Conservation (phyloP, 208 protist species). For the Balamuthia mandrillaris region DNA sequence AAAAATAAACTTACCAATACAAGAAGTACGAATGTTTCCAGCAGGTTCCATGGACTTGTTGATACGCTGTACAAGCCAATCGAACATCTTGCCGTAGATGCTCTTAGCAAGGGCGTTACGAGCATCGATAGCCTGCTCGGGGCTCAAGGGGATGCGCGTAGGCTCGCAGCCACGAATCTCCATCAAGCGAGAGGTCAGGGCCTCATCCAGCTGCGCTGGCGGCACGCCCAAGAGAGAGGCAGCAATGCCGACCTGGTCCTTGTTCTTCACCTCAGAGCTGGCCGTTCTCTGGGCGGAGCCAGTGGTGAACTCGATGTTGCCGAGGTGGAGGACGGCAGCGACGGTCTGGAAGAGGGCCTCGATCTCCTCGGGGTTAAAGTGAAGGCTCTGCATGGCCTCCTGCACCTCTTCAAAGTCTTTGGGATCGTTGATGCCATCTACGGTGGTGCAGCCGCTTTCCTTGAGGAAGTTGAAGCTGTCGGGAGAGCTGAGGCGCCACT, state of each 20-base stretch:
- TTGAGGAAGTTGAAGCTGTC: conserved; percentile 71
- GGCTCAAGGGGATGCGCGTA: neutral
- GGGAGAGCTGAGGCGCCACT: conserved; percentile 28
- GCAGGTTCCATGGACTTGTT: conserved; percentile 75
- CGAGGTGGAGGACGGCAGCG: conserved; percentile 83
- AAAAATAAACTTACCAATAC: no score
- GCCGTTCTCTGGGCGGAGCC: no score
- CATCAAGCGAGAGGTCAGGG: neutral
- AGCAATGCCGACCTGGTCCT: conserved; percentile 19
- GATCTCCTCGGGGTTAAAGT: conserved; percentile 71
- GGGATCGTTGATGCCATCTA: conserved; percentile 71
- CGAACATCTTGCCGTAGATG: conserved; percentile 90
- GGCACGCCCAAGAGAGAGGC: neutral
- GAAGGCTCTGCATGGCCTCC: conserved; percentile 80
- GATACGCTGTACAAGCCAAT: conserved; percentile 87
- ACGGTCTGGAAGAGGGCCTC: conserved; percentile 75
- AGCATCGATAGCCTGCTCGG: conserved; percentile 23
- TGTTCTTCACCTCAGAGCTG: neutral
- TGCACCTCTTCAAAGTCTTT: conserved; percentile 73
- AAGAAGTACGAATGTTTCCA: neutral
- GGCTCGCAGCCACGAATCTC: neutral
- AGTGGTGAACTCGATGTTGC: conserved; percentile 65
- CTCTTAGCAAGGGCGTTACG: conserved; percentile 71
- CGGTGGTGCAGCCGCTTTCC: conserved; percentile 55
- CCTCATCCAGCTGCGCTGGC: neutral